Evolutionary conservation across 139 green algal species (phyloP), one percentile per base, ranked within the genome.

Genomic region (Penium margaritaceum): DNA sequence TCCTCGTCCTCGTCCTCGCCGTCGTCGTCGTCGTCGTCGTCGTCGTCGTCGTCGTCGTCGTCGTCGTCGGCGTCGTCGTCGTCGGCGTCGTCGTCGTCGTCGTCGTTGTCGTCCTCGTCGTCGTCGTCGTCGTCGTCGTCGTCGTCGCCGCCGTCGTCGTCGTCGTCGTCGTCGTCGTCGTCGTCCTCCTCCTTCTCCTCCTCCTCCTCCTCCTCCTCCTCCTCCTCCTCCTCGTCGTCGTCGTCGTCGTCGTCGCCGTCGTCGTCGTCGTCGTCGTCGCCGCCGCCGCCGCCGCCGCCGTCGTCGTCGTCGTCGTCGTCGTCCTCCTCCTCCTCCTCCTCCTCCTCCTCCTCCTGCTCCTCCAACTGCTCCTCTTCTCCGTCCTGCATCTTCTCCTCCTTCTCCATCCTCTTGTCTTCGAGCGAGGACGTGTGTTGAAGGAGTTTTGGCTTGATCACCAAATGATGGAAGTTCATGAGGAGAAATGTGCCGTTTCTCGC

Each of bases 51-150:
- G n/a, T n/a, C n/a, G n/a, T n/a, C n/a, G 24, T 54, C 33, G 41
- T 75, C 1, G 76, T 65, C 35, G 69, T 68, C 43, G 33, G 77
- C 24, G 78, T 83, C 74, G 7, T 72, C 24, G 54, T 82, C 54
- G 75, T 73, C 7, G 46, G 78, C n/a, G 15, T 72, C 75, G n/a
- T 68, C 14, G 2, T 7, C 82, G 12, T 67, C 35, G n/a, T n/a
- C n/a, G n/a, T n/a, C n/a, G n/a, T n/a, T n/a, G n/a, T n/a, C n/a
- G n/a, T n/a, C n/a, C n/a, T n/a, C n/a, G n/a, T n/a, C n/a, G n/a
- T n/a, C n/a, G n/a, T n/a, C 53, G 5, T 62, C 53, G 19, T 62
- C 53, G 27, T 62, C 53, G 5, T 62, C 53, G 53, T 21, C 14
- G 19, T 62, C 53, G 53, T 5, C 36, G 57, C 61, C 14, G 27